Base-by-base conservation (phyloP, 2,329 filamentous ascomycete species). In the Pseudocercospora vitis region DNA sequence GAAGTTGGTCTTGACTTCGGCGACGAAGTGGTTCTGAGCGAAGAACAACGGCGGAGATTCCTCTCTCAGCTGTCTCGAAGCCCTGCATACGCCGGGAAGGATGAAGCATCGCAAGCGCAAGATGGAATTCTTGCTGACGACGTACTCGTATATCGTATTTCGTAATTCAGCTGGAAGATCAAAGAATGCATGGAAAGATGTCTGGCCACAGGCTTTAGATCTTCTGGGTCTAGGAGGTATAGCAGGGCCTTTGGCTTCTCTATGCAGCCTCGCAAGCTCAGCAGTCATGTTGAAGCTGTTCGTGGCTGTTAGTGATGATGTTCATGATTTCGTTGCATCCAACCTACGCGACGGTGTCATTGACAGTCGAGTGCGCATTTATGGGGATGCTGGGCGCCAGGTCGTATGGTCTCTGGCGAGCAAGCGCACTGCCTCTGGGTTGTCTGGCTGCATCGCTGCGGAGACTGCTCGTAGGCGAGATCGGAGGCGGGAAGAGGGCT, bases 11-110 rank as follows among this genome's bases (percentile, higher is more conserved):
- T 45, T 55, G 3, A 55, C 28, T 24, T 55, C 53, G 9, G 55
- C 51, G 6, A 57, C 59, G 37, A 63, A 64, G 8, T 44, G 54
- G 49, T 58, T 60, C 28, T 35, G 40, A 1, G 50, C 42, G 26
- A 62, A 63, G 53, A 57, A 64, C n/a, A 63, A 37, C 1, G 56
- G 59, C 11, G 63, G 48, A 3, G 57, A 55, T 35, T 64, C 62
- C 16, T 48, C 29, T 8, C 61, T 57, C 4, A 57, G 48, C 28
- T 58, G 57, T n/a, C 18, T 37, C 7, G 50, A 64, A 7, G 54
- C 48, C 6, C 48, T 31, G 19, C 33, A 39, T 1, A 57, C 29
- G 3, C 48, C 47, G 11, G 55, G 51, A 7, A 48, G 37, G 0
- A 26, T 29, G 18, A 53, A 50, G 33, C 31, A 48, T 3, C 42